A percentile compares a stretch with the other conserved stretches of the same genome.
Evolutionary conservation across 1,284 basidiomycete genomes (phyloP).

Genomic region (Marasmius sp.): DNA sequence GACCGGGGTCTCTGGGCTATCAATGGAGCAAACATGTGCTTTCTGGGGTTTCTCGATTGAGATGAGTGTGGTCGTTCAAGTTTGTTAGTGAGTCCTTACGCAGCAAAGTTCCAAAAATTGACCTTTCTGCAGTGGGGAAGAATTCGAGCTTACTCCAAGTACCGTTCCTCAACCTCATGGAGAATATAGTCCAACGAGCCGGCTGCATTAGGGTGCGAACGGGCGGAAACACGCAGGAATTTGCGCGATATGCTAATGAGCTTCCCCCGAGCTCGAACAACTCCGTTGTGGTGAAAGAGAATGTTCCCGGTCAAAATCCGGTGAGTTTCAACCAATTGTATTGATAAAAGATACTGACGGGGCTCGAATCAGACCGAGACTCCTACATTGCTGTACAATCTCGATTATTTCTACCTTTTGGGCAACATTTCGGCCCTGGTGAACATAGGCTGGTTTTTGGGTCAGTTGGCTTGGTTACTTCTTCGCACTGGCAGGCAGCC

Average conservation of each 20-base stretch:
- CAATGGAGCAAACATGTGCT: slow-evolving; percentile 42
- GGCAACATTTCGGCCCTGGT: slow-evolving; percentile 46
- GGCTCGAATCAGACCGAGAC: slow-evolving; percentile 35
- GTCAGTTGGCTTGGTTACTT: slow-evolving; percentile 16
- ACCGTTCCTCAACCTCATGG: slow-evolving; percentile 75
- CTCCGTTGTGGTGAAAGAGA: slow-evolving; percentile 34
- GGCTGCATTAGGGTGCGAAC: slow-evolving; percentile 64
- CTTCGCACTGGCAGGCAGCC: not conserved
- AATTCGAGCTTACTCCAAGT: slow-evolving; percentile 54
- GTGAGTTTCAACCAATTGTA: slow-evolving; percentile 11
- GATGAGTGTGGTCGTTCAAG: slow-evolving; percentile 47
- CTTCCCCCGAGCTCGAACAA: slow-evolving; percentile 29
- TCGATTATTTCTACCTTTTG: slow-evolving; percentile 50
- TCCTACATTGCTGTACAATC: slow-evolving; percentile 49
- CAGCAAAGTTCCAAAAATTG: slow-evolving; percentile 22
- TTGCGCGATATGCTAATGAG: slow-evolving; percentile 39
- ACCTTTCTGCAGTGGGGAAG: slow-evolving; percentile 44
- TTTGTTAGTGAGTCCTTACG: slow-evolving; percentile 34
- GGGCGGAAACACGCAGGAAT: slow-evolving; percentile 68
- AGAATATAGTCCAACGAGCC: slow-evolving; percentile 59
- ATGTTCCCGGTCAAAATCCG: slow-evolving; percentile 23
- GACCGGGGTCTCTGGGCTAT: slow-evolving; percentile 20
- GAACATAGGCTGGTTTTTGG: slow-evolving; percentile 49
- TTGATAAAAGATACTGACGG: slow-evolving; percentile 13
- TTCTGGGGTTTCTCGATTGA: slow-evolving; percentile 59